A percentile compares a stretch with the other conserved stretches of the same genome.
phyloP scores from a whole-genome alignment of 306 rosid species.

The Fagus crenata region DNA sequence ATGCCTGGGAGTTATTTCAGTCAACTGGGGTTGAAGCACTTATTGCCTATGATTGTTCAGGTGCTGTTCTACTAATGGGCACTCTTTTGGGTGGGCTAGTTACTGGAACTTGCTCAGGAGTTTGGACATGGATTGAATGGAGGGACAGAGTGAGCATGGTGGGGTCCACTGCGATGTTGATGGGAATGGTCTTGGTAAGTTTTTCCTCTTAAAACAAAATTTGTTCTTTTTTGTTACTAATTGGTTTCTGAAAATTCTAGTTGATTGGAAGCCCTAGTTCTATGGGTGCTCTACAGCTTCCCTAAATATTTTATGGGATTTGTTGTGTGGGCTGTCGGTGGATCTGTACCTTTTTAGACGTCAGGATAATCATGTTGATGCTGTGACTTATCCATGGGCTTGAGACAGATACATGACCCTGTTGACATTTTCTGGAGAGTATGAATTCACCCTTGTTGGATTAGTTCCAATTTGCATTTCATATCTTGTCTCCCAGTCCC shows the following conservation, averaged over 20 bases:
- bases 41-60: constrained; percentile 92
- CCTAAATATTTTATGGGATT: background rate
- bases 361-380: no score
- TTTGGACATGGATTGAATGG: constrained; percentile 88
- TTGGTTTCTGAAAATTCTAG: background rate
- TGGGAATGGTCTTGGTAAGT: constrained; percentile 97
- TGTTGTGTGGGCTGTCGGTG: background rate
- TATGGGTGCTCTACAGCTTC: background rate
- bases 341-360: background rate
- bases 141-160: constrained; percentile 79
- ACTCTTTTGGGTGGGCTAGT: constrained; percentile 80
- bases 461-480: no score
- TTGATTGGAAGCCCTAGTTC: background rate
- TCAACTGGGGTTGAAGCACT: constrained; percentile 97
- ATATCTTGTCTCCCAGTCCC: no score
- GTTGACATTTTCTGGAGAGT: background rate
- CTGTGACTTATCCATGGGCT: no score
- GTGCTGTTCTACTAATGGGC: constrained; percentile 91
- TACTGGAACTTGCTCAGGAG: constrained; percentile 91
- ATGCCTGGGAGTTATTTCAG: constrained; percentile 98
- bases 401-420: background rate
- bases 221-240: background rate
- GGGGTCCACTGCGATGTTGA: constrained; percentile 86
- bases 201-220: background rate
- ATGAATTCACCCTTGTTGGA: background rate